Evolutionary conservation across 2,329 filamentous ascomycete species (phyloP), one percentile per base, ranked within the genome.

Genomic region (Aspergillus carbonarius): DNA sequence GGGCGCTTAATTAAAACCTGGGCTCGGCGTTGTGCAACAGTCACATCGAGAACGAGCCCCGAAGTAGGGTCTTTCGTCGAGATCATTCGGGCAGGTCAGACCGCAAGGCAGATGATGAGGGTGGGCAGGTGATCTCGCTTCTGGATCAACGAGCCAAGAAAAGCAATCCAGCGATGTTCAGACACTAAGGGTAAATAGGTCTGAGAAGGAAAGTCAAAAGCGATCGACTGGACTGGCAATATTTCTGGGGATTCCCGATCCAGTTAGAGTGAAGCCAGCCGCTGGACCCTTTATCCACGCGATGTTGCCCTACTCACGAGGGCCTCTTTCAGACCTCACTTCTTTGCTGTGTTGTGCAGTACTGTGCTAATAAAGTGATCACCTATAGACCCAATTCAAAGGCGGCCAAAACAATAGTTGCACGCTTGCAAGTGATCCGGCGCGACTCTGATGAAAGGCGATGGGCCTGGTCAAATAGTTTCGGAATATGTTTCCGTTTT

Each of bases 71-170:
- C 32, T 37, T 40, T 25, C 25, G 49, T 35, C 39, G 35, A 32
- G 30, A 54, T 54, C 51, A 54, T 32, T 42, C 25, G 51, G 51
- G 37, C 51, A 54, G 51, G 51, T 54, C 51, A 54, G 51, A 18
- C 37, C n/a, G 51, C 40, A 39, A n/a, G 32, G 51, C 51, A 54
- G 51, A 34, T 54, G 51, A 54, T 54, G 51, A 40, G 51, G 23
- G 18, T 12, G 34, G 51, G 51, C 51, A 54, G 25, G 44, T 54
- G 51, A 54, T 54, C 51, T 37, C 39, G 35, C 35, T 50, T 39
- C 37, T 32, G 25, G 37, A 34, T 20, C 30, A 32, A 32, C 30
- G 30, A 9, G 30, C 30, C 30, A 32, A 9, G 30, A 32, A 30
- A 32, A 32, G 30, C 30, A 32, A 32, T 9, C 9, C 30, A 32